Evolutionary conservation across 108 stramenopile species (phyloP), one percentile per base, ranked within the genome.

Genomic region (Skeletonema grethae): DNA sequence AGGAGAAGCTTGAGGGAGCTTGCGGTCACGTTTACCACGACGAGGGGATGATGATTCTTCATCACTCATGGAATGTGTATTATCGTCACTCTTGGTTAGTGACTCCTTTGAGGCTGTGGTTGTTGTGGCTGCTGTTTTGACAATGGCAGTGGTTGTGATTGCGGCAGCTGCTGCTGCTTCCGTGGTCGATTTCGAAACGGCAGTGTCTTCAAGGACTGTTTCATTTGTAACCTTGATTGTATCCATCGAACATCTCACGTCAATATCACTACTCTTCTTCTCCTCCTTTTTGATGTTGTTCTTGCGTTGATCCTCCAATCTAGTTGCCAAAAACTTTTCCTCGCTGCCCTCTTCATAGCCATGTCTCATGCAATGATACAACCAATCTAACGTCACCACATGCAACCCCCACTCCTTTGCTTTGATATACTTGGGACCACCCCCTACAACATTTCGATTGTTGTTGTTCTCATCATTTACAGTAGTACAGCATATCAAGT

Each of bases 361-460:
- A 72, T 80, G 65, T 56, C 84, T 53, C 2, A 83, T 35, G 24
- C 89, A 64, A 75, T 93, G 87, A 63, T 81, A 83, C 28, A 93
- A 57, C 92, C 92, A 93, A 3, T 90, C 84, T 9, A 90, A n/a
- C 11, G 87, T 77, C 7, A 93, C 88, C 24, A 88, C 82, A 57
- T 86, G 83, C 50, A 90, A 43, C 31, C 84, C 85, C 90, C 90
- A 93, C 60, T 93, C 90, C 13, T 78, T 34, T 20, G 90, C 90
- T 57, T 88, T 90, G 16, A 64, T 39, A 39, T 79, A 80, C 65
- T 93, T 91, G 50, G 63, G 64, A 48, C 87, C 85, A 5, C 58
- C 20, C 29, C 65, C 61, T 20, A 79, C 82, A 43, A 83, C 77
- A 24, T 53, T 53, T 3, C n/a, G 50, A 53, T 53, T 53, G 22